Evolutionary conservation across 352 stramenopile species (phyloP), one percentile per base, ranked within the genome.

Genomic region (Phytophthora pinifolia): DNA sequence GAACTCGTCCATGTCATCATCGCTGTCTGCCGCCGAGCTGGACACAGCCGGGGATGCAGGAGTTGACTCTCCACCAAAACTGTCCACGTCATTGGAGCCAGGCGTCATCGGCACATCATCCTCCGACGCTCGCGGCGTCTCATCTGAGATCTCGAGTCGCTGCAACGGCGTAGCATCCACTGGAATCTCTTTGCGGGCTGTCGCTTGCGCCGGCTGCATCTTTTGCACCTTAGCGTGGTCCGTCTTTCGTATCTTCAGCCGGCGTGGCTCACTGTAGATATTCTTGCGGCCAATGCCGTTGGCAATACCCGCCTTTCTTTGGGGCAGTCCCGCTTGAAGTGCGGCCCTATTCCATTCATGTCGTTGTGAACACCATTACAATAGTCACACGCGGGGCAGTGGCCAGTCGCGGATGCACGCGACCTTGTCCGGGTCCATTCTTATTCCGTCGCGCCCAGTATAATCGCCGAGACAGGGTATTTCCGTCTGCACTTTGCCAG

Each of bases 1-100:
- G 9, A 57, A 57, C 2, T 43, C 38, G 14, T 36, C 5, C 31
- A 49, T 45, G 18, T 57, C 49, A 0, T 48, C 31, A 38, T 48
- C 31, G 10, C 30, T 55, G 35, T 41, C 27, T 18, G 2, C 10
- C 3, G 25, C 22, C 6, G n/a, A 17, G 29, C 20, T 43, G 9
- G 37, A 44, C 30, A 43, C 49, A 1, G 13, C 29, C 9, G 48
- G 29, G 5, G 38, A 47, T 0, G 12, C 15, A 31, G 35, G 27
- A 0, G 44, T 32, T 27, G 17, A 20, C n/a, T 18, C n/a, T n/a
- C n/a, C n/a, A n/a, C n/a, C n/a, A n/a, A n/a, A n/a, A n/a, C n/a
- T n/a, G n/a, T n/a, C n/a, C n/a, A n/a, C n/a, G n/a, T n/a, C n/a
- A n/a, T n/a, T n/a, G n/a, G n/a, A n/a, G n/a, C n/a, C 35, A 13